Conservation (phyloP, 805 yeast species). For the Candida adriatica region DNA sequence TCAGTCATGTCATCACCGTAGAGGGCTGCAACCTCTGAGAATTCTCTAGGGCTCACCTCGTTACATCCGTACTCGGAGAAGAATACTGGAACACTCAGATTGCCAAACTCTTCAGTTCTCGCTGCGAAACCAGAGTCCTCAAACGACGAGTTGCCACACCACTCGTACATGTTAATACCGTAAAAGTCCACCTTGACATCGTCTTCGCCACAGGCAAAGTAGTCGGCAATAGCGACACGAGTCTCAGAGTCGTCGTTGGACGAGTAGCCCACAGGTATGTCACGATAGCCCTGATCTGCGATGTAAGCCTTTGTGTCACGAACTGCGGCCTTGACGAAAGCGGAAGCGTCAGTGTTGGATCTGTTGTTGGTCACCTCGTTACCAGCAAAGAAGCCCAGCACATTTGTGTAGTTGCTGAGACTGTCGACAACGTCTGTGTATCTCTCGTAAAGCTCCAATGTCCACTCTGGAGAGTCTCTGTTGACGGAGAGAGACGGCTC, state of each 20-base stretch:
- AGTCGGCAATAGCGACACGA: conserved; percentile 68
- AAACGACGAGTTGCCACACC: conserved; percentile 79
- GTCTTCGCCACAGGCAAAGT: conserved; percentile 66
- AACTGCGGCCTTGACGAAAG: conserved; percentile 84
- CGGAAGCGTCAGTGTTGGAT: conserved; percentile 71
- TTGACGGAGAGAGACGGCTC: conserved; percentile 68
- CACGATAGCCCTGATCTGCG: conserved; percentile 53
- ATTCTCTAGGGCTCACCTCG: conserved; percentile 61
- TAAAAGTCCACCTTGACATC: conserved; percentile 64
- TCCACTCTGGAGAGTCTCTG: conserved; percentile 68
- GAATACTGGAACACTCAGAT: conserved; percentile 73
- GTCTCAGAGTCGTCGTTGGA: conserved; percentile 73
- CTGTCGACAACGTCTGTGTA: conserved; percentile 72
- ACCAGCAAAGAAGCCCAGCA: conserved; percentile 87
- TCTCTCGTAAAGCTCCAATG: conserved; percentile 55
- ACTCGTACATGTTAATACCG: conserved; percentile 85
- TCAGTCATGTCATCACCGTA: conserved; percentile 70
- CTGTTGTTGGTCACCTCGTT: conserved; percentile 78
- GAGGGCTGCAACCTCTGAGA: conserved; percentile 66
- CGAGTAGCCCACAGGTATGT: conserved; percentile 85
- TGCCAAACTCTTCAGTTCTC: conserved; percentile 65
- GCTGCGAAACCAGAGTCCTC: conserved; percentile 58
- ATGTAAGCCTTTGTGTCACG: conserved; percentile 76
- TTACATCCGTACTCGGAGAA: conserved; percentile 91
- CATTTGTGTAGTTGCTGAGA: conserved; percentile 64